Evolutionary conservation across 192 early-diverging fungal species (phyloP).

Genomic region (Backusella tarrabulga): DNA sequence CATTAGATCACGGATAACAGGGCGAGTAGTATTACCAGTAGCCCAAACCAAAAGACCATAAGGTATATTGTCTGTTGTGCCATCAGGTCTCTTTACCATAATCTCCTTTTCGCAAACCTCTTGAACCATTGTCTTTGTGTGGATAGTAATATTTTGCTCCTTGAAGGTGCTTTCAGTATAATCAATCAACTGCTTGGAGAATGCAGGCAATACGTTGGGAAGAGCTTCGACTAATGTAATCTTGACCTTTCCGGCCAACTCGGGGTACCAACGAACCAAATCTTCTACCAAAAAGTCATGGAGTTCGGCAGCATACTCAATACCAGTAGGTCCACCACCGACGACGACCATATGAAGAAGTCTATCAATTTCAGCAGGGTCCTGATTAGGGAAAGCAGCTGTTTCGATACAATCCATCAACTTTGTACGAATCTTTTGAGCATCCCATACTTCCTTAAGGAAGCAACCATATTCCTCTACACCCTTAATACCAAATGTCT

Average conservation of each 20-base stretch:
- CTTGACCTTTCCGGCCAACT: slow-evolving; percentile 71
- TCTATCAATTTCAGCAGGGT: slow-evolving; percentile 69
- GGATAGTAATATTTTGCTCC: slow-evolving; percentile 69
- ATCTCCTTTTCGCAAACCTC: slow-evolving; percentile 74
- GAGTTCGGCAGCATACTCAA: slow-evolving; percentile 80
- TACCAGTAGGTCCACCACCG: slow-evolving; percentile 58
- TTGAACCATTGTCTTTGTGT: slow-evolving; percentile 81
- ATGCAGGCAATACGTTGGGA: slow-evolving; percentile 75
- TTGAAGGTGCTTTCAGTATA: slow-evolving; percentile 81
- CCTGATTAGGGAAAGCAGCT: slow-evolving; percentile 69
- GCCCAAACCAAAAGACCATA: slow-evolving; percentile 87
- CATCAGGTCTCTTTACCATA: slow-evolving; percentile 65
- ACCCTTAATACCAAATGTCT: slow-evolving; percentile 79
- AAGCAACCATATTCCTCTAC: slow-evolving; percentile 76
- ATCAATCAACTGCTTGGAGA: slow-evolving; percentile 74
- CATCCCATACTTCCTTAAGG: slow-evolving; percentile 78
- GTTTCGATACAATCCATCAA: slow-evolving; percentile 77
- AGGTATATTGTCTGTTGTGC: slow-evolving; percentile 61
- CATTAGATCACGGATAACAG: slow-evolving; percentile 68
- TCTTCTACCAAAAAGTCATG: slow-evolving; percentile 82
- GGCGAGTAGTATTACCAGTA: slow-evolving; percentile 79
- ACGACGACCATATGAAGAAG: slow-evolving; percentile 81
- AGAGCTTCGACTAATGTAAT: slow-evolving; percentile 81
- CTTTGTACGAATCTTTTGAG: slow-evolving; percentile 73
- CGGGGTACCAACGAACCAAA: slow-evolving; percentile 50